These are phyloP conservation scores for Chrysosporium keratinophilum DNA, from an alignment of 2,329 filamentous ascomycete genomes.

Conservation along the genomic window DNA sequence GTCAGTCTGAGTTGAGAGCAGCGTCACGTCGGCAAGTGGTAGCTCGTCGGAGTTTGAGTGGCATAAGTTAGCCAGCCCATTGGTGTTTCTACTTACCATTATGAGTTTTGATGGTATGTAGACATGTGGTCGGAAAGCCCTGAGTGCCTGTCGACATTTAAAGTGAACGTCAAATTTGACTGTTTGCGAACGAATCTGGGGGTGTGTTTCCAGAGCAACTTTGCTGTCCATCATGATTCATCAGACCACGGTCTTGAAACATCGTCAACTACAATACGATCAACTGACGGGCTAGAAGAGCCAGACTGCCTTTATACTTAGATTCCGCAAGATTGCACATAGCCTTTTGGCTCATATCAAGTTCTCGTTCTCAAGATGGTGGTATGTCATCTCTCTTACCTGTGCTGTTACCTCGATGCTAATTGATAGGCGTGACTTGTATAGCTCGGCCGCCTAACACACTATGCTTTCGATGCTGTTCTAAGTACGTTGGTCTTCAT, in stretches of 20 bases:
- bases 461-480: slow-evolving; percentile 94
- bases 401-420: slow-evolving; percentile 51
- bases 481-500: slow-evolving; percentile 53
- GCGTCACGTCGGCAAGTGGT: neutral
- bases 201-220: neutral
- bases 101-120: slow-evolving; percentile 38
- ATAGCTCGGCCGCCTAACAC: slow-evolving; percentile 87
- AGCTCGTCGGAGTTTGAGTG: no score
- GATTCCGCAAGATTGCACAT: neutral
- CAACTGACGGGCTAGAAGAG: neutral
- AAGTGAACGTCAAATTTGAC: neutral
- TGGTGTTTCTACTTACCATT: slow-evolving; percentile 26
- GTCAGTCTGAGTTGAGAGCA: neutral
- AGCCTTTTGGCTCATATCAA: neutral
- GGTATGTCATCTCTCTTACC: slow-evolving; percentile 24
- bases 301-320: neutral
- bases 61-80: neutral
- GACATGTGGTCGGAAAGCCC: slow-evolving; percentile 30
- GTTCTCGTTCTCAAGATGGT: slow-evolving; percentile 31
- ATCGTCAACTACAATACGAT: neutral
- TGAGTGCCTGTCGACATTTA: slow-evolving; percentile 24
- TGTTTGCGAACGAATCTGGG: neutral
- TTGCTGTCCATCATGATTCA: neutral
- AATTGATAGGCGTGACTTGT: slow-evolving; percentile 42
- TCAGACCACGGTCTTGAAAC: neutral